Evolutionary conservation across 257 asterid genomes (phyloP), one percentile per base, ranked within the genome.

Genomic region (Lantana camara): DNA sequence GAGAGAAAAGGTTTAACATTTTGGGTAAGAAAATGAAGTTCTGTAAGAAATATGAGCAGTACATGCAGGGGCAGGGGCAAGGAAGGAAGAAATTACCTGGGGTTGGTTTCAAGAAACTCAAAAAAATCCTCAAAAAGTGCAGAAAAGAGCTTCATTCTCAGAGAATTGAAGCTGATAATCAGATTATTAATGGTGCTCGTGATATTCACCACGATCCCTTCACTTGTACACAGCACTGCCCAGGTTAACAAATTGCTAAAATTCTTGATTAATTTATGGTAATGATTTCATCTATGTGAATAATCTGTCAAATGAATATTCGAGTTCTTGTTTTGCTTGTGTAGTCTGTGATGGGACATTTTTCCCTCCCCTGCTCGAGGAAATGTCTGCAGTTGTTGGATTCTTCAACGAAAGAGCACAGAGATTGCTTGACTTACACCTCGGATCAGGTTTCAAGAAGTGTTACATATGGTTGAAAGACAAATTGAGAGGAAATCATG

Each of bases 321-420:
- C 35, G 45, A 63, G 54, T 58, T 29, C 10, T 13, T 13, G 0
- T 63, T 24, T 50, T 30, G 27, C 61, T 16, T 76, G 77, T 78
- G 77, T 69, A 93, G 98, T 89, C 0, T 93, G 98, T 60, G 97
- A 93, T 72, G 98, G 96, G 53, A 89, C 95, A 8, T 93, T 93
- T 71, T 93, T 90, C 68, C 96, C 99, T 3, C 76, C 91, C 5
- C 99, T 93, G 54, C 77, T 81, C 1, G 71, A 84, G 75, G 97
- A 89, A 73, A 90, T 93, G 99, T 90, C 96, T 7, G 95, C 73
- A 23, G 97, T 93, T 4, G 97, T 93, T 1, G 92, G 94, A 23
- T 83, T 79, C 73, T 93, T 93, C 87, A 93, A 93, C 22, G 68
- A 77, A 51, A 74, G 79, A 38, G 97, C 96, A 2, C 90, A 80